These are phyloP conservation scores for Drechslerella stenobrocha DNA, from an alignment of 2,329 filamentous ascomycete species.

Conservation along the genomic window DNA sequence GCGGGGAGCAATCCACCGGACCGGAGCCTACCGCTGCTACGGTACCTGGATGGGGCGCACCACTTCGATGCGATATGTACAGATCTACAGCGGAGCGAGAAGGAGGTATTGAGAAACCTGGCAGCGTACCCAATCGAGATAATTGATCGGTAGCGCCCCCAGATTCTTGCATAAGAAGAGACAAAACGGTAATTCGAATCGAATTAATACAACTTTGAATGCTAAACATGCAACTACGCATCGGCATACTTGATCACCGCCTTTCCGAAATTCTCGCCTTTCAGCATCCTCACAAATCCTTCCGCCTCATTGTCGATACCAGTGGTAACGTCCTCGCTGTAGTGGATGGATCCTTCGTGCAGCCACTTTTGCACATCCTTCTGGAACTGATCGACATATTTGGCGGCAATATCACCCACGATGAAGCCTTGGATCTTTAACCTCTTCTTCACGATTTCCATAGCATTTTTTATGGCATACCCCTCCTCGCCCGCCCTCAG, in stretches of 20 bases:
- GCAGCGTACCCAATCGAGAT: slow-evolving; percentile 59
- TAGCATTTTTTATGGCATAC: slow-evolving; percentile 70
- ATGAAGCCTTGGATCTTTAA: slow-evolving; percentile 76
- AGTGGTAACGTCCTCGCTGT: slow-evolving; percentile 68
- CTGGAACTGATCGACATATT: slow-evolving; percentile 70
- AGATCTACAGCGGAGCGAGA: slow-evolving; percentile 71
- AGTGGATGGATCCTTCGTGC: slow-evolving; percentile 72
- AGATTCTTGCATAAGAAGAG: too few relatives aligned
- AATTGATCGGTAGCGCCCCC: too few relatives aligned
- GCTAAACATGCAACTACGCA: background rate
- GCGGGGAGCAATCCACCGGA: slow-evolving; percentile 55
- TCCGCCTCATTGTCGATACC: slow-evolving; percentile 77
- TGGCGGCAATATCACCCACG: slow-evolving; percentile 60
- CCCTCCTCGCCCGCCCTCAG: slow-evolving; percentile 59
- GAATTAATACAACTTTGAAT: background rate
- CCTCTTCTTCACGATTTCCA: slow-evolving; percentile 68
- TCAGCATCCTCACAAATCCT: slow-evolving; percentile 73
- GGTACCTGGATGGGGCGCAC: slow-evolving; percentile 73
- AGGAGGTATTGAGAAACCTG: slow-evolving; percentile 70
- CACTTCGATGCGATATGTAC: slow-evolving; percentile 82
- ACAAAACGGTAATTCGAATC: background rate
- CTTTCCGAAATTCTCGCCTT: slow-evolving; percentile 84
- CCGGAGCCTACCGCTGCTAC: slow-evolving; percentile 61
- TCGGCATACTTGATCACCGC: slow-evolving; percentile 66
- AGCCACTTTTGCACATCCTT: slow-evolving; percentile 76